Evolutionary conservation across 129 eudicot species (phyloP), one percentile per base, ranked within the genome.

Genomic region (Flaveria brownii): DNA sequence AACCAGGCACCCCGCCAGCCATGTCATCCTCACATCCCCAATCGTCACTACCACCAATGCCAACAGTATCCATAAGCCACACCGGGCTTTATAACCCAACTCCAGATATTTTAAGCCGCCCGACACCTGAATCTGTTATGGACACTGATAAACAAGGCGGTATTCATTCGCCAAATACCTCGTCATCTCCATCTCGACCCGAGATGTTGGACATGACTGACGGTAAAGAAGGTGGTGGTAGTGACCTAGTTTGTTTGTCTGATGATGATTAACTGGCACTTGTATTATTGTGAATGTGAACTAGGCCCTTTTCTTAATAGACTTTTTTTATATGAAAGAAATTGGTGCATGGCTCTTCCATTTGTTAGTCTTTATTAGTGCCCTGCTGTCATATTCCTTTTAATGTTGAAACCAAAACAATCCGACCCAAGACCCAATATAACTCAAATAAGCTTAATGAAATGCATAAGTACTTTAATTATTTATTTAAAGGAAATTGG

Each of bases 181-280:
- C 62, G 61, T 46, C 49, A 43, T 43, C 39, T 3, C 62, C 82
- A 41, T 73, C 88, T 68, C 76, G 77, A 25, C 73, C 80, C 20
- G 70, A 74, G 33, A 13, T 69, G 16, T 15, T 60, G 42, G 86
- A 84, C 17, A 23, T 20, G 20, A 71, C 85, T 36, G 77, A 62
- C 71, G 86, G 77, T 78, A 74, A 71, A 71, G 57, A 51, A 55
- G 57, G 60, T 2, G 80, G 70, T 69, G 84, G 71, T 14, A 28
- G 80, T 54, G 79, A 78, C 36, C 74, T 87, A 4, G 92, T 91
- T 83, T 91, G 90, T 72, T 80, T 91, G 71, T 91, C 97, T 0
- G 96, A 91, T 82, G 97, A 89, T 41, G 26, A 63, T 63, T 86
- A 64, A 80, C 3, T 60, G 59, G n/a, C 45, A 10, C 14, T 14